Evolutionary conservation across 2,329 filamentous ascomycete species (phyloP).

Genomic region (Alternaria burnsii): DNA sequence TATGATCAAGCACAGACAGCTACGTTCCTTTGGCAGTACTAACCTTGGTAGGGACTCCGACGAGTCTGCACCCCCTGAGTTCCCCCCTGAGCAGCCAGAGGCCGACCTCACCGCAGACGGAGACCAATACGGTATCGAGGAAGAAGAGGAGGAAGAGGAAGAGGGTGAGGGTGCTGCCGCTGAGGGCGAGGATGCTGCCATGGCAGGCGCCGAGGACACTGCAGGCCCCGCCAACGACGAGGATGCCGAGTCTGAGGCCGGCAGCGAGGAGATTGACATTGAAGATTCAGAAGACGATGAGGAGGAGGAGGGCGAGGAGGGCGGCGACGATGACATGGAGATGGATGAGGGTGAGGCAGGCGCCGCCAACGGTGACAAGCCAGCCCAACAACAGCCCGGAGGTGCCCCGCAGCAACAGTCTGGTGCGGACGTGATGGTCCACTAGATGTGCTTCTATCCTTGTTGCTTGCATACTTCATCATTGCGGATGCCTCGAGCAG

Average conservation of each 20-base stretch:
- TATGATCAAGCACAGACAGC: slow-evolving; percentile 55
- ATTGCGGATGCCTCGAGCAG: slow-evolving; percentile 5
- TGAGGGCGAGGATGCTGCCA: slow-evolving; percentile 74
- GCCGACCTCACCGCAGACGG: slow-evolving; percentile 87
- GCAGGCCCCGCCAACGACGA: slow-evolving; percentile 65
- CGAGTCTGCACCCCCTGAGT: slow-evolving; percentile 93
- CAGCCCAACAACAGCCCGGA: slow-evolving; percentile 35
- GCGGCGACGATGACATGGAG: slow-evolving; percentile 63
- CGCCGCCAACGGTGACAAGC: slow-evolving; percentile 48
- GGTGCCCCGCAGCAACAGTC: slow-evolving; percentile 33
- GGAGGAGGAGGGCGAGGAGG: slow-evolving; percentile 69
- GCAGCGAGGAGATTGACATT: slow-evolving; percentile 80
- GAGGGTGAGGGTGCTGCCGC: slow-evolving; percentile 61
- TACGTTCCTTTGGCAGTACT: slow-evolving; percentile 19
- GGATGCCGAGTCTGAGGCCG: slow-evolving; percentile 74
- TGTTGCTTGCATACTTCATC: slow-evolving; percentile 9
- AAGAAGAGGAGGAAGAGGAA: slow-evolving; percentile 74
- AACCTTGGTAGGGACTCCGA: slow-evolving; percentile 84
- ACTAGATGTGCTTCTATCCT: slow-evolving; percentile 32
- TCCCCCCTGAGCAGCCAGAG: slow-evolving; percentile 96
- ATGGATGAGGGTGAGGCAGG: slow-evolving; percentile 62
- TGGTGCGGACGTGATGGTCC: slow-evolving; percentile 52
- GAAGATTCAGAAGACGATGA: slow-evolving; percentile 79
- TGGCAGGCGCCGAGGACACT: slow-evolving; percentile 73
- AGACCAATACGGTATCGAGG: slow-evolving; percentile 86